A percentile compares a stretch with the other conserved stretches of the same genome.
Conservation (phyloP, 2,329 filamentous ascomycete species). For the Stagonosporopsis rhizophila region DNA sequence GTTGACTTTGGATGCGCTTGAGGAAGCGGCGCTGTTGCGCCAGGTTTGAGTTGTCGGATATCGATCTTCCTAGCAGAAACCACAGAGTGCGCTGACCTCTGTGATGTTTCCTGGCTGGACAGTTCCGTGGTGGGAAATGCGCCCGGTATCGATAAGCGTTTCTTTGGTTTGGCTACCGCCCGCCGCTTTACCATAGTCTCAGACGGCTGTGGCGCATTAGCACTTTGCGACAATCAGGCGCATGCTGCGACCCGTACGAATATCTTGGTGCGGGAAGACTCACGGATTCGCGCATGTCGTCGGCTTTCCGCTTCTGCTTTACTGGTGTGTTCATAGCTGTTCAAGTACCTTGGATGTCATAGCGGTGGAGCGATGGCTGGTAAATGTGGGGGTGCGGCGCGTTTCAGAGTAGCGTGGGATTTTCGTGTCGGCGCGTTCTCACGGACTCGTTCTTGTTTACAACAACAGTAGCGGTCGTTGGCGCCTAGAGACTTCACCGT, state of each 20-base stretch:
- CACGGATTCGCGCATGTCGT: slow-evolving; percentile 11
- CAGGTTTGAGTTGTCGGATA: neutral
- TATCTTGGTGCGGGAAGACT: neutral
- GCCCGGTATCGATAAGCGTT: slow-evolving; percentile 22
- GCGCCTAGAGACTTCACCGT: neutral
- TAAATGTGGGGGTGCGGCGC: slow-evolving; percentile 17
- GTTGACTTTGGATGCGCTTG: neutral
- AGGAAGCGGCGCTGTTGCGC: neutral
- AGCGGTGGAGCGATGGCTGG: slow-evolving; percentile 17
- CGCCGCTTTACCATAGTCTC: slow-evolving; percentile 11
- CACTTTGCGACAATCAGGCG: slow-evolving; percentile 7
- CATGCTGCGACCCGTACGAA: neutral
- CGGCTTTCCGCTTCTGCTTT: slow-evolving; percentile 14
- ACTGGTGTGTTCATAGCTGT: slow-evolving; percentile 7
- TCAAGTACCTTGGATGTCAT: slow-evolving; percentile 7
- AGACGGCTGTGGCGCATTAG: slow-evolving; percentile 18
- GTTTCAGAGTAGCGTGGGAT: slow-evolving; percentile 19
- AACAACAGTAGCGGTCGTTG: slow-evolving; percentile 8
- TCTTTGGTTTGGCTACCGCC: slow-evolving; percentile 15
- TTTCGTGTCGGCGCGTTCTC: slow-evolving; percentile 15
- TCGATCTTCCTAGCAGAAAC: slow-evolving; percentile 10
- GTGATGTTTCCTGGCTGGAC: slow-evolving; percentile 16
- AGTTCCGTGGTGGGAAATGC: slow-evolving; percentile 15
- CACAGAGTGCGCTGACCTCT: slow-evolving; percentile 17
- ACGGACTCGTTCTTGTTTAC: slow-evolving; percentile 15